phyloP scores from a whole-genome alignment of 768 basidiomycete species.

The Psilocybe sp. region DNA sequence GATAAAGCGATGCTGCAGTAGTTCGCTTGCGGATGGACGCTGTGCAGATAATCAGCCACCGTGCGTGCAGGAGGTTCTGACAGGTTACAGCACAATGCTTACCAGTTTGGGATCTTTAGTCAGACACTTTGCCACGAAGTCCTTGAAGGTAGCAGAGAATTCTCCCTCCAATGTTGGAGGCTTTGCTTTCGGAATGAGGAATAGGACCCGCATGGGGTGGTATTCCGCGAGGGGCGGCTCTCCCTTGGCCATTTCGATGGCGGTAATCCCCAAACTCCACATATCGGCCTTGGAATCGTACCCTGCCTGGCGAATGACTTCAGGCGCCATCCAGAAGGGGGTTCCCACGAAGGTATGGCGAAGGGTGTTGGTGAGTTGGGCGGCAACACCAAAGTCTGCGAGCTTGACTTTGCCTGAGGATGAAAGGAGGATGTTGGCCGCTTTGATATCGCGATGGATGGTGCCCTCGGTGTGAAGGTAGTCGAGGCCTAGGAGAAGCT shows the following conservation, averaged over 20 bases:
- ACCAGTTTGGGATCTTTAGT: constrained; percentile 89
- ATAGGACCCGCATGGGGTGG: constrained; percentile 97
- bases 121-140: constrained; percentile 86
- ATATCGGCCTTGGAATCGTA: constrained; percentile 96
- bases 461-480: constrained; percentile 96
- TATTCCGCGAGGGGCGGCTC: constrained; percentile 96
- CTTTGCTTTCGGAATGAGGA: constrained; percentile 96
- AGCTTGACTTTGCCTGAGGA: constrained; percentile 93
- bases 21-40: constrained; percentile 89
- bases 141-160: constrained; percentile 86
- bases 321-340: constrained; percentile 98
- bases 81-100: constrained; percentile 21
- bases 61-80: constrained; percentile 2
- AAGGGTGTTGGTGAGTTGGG: constrained; percentile 90
- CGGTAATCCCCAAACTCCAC: constrained; percentile 98
- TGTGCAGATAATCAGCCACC: constrained; percentile 26
- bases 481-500: constrained; percentile 88
- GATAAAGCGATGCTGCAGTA: constrained; percentile 93
- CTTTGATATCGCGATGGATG: constrained; percentile 99
- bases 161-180: constrained; percentile 86
- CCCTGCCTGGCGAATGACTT: constrained; percentile 95
- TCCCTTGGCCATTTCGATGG: constrained; percentile 97
- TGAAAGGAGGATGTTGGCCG: constrained; percentile 91
- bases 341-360: constrained; percentile 98
- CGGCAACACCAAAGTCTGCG: constrained; percentile 98